phyloP scores from a whole-genome alignment of 179 eudicot genomes.

The Silene noctiflora region DNA sequence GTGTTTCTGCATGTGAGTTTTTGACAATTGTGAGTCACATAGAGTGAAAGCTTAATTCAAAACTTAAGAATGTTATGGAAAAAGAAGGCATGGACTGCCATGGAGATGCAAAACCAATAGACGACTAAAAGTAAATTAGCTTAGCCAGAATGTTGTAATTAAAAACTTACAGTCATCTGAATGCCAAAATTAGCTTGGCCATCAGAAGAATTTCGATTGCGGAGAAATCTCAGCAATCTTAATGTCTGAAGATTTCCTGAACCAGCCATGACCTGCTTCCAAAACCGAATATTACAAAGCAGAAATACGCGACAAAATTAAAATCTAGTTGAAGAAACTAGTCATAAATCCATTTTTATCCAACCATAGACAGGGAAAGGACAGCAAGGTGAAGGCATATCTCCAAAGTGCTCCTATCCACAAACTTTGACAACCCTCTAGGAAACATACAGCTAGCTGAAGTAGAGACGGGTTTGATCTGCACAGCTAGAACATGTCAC shows the following conservation, averaged over 20 bases:
- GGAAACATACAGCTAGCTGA: constrained; percentile 46
- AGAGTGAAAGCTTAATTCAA: neutral
- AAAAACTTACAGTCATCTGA: constrained; percentile 84
- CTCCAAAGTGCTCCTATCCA: constrained; percentile 90
- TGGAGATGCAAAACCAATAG: neutral
- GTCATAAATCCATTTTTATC: constrained; percentile 20
- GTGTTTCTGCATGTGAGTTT: neutral
- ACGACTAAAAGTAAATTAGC: neutral
- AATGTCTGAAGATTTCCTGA: constrained; percentile 91
- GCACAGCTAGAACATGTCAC: constrained; percentile 31
- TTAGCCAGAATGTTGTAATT: neutral
- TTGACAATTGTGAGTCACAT: neutral
- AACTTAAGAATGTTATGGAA: neutral
- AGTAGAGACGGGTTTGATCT: constrained; percentile 79
- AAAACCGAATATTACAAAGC: constrained; percentile 24
- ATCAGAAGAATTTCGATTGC: constrained; percentile 75
- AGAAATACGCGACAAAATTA: constrained; percentile 15
- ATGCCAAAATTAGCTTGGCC: constrained; percentile 81
- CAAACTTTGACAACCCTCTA: constrained; percentile 71
- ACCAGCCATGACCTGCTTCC: constrained; percentile 97
- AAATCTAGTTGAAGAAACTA: neutral
- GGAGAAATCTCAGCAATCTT: constrained; percentile 73
- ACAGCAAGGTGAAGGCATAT: constrained; percentile 91
- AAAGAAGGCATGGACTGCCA: neutral
- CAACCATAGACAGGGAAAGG: constrained; percentile 84